phyloP scores from a whole-genome alignment of 2,329 filamentous ascomycete genomes.

The Aspergillus melleus region DNA sequence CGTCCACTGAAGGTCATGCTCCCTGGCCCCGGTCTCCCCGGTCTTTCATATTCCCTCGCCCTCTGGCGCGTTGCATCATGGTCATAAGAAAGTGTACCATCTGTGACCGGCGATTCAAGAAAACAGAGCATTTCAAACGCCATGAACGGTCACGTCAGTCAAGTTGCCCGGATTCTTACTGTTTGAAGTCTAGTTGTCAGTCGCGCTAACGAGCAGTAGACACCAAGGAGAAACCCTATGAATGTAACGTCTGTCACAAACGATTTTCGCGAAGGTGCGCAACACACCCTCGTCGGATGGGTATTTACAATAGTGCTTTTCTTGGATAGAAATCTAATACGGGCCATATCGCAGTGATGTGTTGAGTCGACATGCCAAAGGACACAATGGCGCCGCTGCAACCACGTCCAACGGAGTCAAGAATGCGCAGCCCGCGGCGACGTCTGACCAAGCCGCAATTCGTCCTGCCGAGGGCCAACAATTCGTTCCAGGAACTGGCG shows the following conservation, averaged over 20 bases:
- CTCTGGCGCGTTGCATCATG: conserved; percentile 30
- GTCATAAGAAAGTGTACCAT: conserved; percentile 46
- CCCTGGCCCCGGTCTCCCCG: neutral
- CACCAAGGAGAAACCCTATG: conserved; percentile 56
- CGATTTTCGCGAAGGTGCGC: conserved; percentile 55
- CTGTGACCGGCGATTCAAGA: conserved; percentile 57
- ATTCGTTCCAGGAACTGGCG: conserved; percentile 15
- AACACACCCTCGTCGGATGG: neutral
- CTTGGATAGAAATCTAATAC: neutral
- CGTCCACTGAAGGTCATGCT: conserved; percentile 7
- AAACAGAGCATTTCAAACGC: conserved; percentile 57
- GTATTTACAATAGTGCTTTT: neutral
- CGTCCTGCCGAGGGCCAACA: conserved; percentile 19
- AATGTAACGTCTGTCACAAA: conserved; percentile 55
- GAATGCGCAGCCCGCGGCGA: conserved; percentile 32
- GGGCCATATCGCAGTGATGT: conserved; percentile 44
- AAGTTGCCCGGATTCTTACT: conserved; percentile 7
- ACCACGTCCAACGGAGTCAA: conserved; percentile 21
- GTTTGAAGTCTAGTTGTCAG: neutral
- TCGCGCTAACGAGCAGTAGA: conserved; percentile 34
- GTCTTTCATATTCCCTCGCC: conserved; percentile 5
- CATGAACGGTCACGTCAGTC: conserved; percentile 56
- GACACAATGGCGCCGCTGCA: conserved; percentile 39
- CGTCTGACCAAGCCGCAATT: conserved; percentile 24
- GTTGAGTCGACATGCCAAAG: conserved; percentile 53